Base-by-base conservation (phyloP, 2,329 filamentous ascomycete species). In the Fusarium sp. region DNA sequence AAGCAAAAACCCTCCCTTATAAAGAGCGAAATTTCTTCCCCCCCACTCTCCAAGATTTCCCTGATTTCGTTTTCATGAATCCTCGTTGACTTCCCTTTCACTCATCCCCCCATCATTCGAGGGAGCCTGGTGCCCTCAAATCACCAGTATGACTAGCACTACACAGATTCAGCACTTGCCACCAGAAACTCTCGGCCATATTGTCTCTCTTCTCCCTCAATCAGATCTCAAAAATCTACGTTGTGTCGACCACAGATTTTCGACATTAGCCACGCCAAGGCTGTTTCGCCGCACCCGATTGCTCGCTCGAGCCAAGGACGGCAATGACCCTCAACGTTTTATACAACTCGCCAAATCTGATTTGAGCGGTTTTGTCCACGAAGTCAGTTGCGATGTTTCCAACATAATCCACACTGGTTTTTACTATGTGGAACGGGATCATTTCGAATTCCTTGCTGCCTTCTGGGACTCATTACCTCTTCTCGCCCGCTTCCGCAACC, bases 351-450 rank as follows among this genome's bases (percentile, higher is more conserved):
- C 63, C 9, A n/a, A 46, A 2, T 46, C 59, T 5, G 3, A 40
- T 2, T 35, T 55, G 9, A 48, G 44, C 7, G 17, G 7, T 6
- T 13, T 55, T 18, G 57, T 55, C 2, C 49, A 41, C 3, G 37
- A 61, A 44, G 32, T 64, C 6, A 44, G 18, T 15, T 61, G 57
- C 1, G 48, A 49, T 35, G 17, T 38, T 17, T 58, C 41, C 14
- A 50, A 30, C 12, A 50, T 57, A 20, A 18, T 17, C 7, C 1
- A 35, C 10, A 17, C 54, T 37, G 48, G 48, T 6, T 26, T 8
- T 6, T 14, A 27, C 13, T 55, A 44, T 20, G 4, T 6, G 18
- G 48, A 60, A 11, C 5, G n/a, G 6, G 4, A n/a, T 2, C 12
- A n/a, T 3, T 9, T 33, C 12, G n/a, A n/a, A 7, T 23, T 57